Percentiles rank a stretch among this genome's conserved stretches.
These are phyloP conservation scores for Linum tenue DNA, from an alignment of 345 rosid species.

Conservation along the genomic window DNA sequence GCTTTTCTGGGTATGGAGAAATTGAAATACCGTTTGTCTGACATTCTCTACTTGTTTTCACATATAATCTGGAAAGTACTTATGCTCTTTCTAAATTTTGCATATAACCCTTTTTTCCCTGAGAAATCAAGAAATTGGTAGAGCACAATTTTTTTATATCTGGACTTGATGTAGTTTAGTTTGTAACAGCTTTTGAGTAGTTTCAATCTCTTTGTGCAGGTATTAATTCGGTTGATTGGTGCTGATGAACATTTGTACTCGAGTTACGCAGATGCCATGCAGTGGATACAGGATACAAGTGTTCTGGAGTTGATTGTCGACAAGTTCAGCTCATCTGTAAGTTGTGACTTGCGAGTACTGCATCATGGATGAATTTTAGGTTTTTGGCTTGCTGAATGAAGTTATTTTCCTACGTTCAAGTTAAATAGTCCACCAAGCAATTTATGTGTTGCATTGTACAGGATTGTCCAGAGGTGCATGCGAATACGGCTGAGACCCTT, in stretches of 20 bases:
- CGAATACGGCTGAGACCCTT: constrained; percentile 85
- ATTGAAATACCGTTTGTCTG: too few relatives aligned
- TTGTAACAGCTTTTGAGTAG: background rate
- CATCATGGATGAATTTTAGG: background rate
- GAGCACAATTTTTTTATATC: background rate
- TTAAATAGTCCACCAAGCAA: background rate
- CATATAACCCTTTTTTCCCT: too few relatives aligned
- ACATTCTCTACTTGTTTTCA: too few relatives aligned
- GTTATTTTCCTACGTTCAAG: background rate
- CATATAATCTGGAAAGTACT: too few relatives aligned
- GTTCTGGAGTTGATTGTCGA: constrained; percentile 82
- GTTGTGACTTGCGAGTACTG: constrained; percentile 45
- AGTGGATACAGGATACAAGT: constrained; percentile 83
- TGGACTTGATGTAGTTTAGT: background rate
- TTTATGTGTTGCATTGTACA: constrained; percentile 20
- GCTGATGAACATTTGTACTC: constrained; percentile 85
- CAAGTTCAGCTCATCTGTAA: constrained; percentile 87
- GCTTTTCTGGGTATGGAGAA: too few relatives aligned
- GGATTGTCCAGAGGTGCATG: constrained; percentile 92
- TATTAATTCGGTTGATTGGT: constrained; percentile 72
- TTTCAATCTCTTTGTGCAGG: constrained; percentile 32
- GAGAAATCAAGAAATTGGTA: too few relatives aligned
- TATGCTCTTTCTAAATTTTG: too few relatives aligned
- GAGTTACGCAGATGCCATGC: constrained; percentile 58
- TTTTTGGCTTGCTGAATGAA: background rate